phyloP scores from a whole-genome alignment of 345 rosid genomes.

The Melaleuca quinquenervia region DNA sequence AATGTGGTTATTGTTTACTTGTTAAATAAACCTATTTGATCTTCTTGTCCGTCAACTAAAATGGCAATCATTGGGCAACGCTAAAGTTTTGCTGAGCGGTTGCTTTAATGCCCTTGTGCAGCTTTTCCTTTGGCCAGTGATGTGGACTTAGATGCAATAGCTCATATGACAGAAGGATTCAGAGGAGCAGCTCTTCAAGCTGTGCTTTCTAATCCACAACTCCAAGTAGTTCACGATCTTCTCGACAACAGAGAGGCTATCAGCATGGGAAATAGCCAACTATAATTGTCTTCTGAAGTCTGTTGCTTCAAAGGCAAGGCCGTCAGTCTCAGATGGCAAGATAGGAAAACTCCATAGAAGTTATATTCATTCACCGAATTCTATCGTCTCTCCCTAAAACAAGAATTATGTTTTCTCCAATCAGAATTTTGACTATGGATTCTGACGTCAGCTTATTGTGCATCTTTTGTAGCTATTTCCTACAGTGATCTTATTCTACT shows the following conservation, averaged over 20 bases:
- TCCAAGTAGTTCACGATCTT: not conserved
- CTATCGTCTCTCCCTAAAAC: not conserved
- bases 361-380: not conserved
- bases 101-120: not conserved
- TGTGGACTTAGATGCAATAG: not conserved
- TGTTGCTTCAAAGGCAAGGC: not conserved
- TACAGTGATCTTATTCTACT: no score
- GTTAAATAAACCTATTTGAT: not conserved
- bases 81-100: not conserved
- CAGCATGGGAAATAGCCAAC: not conserved
- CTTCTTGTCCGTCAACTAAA: not conserved
- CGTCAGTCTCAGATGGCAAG: not conserved
- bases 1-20: not conserved
- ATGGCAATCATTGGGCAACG: no score
- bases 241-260: not conserved
- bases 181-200: not conserved
- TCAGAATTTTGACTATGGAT: not conserved
- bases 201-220: not conserved
- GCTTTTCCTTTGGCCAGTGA: not conserved
- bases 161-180: not conserved
- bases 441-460: not conserved
- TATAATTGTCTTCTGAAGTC: not conserved
- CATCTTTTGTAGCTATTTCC: no score
- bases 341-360: not conserved
- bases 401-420: not conserved